These are phyloP conservation scores for Globisporangium paroecandrum DNA, from an alignment of 352 stramenopile genomes.

Conservation along the genomic window DNA sequence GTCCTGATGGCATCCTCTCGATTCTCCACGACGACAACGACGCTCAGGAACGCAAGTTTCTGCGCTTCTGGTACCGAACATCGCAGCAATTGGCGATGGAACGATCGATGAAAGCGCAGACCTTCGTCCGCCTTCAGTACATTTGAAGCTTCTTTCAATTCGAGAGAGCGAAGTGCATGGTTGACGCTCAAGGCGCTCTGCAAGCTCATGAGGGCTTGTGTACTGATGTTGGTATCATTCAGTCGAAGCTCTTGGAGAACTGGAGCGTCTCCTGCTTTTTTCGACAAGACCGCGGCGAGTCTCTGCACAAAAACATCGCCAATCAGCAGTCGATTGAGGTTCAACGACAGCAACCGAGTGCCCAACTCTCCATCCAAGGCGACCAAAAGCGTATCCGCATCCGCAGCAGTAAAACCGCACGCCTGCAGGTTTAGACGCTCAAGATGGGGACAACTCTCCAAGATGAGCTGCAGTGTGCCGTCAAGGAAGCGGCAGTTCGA, in stretches of 20 bases:
- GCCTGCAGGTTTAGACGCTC: constrained; percentile 3
- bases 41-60: constrained; percentile 5
- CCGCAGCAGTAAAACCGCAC: not conserved
- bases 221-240: not conserved
- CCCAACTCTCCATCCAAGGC: not conserved
- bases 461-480: not conserved
- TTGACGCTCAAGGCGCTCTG: not conserved
- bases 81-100: not conserved
- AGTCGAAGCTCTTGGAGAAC: constrained; percentile 10
- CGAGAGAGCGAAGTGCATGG: not conserved
- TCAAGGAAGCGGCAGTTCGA: constrained; percentile 1
- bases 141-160: not conserved
- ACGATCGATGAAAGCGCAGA: not conserved
- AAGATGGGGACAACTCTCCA: not conserved
- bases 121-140: not conserved
- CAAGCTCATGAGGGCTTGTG: not conserved
- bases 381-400: not conserved
- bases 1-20: not conserved
- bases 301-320: not conserved
- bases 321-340: constrained; percentile 8
- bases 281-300: not conserved
- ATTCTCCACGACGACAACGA: not conserved
- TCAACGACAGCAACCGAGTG: not conserved
- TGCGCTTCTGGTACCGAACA: not conserved
- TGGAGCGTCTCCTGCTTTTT: not conserved